A percentile compares a stretch with the other conserved stretches of the same genome.
phyloP scores from a whole-genome alignment of 2,329 filamentous ascomycete genomes.

The Pseudogymnoascus sp. region DNA sequence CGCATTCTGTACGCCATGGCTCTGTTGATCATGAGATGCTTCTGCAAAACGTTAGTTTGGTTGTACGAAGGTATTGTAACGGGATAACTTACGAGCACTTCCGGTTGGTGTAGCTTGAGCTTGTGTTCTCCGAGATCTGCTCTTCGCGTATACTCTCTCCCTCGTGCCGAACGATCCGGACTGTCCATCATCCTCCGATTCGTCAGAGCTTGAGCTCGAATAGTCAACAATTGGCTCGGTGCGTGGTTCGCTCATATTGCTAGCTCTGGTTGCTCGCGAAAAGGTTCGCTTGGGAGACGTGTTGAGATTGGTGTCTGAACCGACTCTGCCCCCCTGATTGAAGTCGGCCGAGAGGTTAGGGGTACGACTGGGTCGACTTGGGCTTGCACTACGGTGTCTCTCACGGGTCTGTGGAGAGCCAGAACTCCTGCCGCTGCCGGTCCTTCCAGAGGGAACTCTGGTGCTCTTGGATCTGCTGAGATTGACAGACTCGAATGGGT shows the following conservation, averaged over 20 bases:
- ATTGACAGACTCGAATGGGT: slow-evolving; percentile 41
- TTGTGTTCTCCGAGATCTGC: background rate
- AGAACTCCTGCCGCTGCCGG: background rate
- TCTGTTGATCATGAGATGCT: background rate
- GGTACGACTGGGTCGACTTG: slow-evolving; percentile 10
- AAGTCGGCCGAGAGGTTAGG: background rate
- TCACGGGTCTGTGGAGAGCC: background rate
- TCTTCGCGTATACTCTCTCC: background rate
- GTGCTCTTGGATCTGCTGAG: slow-evolving; percentile 27
- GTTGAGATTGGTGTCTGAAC: slow-evolving; percentile 22
- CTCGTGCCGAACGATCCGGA: background rate
- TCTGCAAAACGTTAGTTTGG: background rate
- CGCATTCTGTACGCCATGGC: background rate
- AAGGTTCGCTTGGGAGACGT: slow-evolving; percentile 9
- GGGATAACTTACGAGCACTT: background rate
- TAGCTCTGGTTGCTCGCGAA: slow-evolving; percentile 1
- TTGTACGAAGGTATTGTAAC: background rate
- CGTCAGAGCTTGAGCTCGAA: background rate
- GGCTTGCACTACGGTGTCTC: slow-evolving; percentile 12
- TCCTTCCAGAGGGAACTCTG: slow-evolving; percentile 13
- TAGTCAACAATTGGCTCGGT: background rate
- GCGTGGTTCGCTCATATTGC: background rate
- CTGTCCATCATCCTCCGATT: background rate
- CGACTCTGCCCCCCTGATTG: slow-evolving; percentile 18
- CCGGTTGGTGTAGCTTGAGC: background rate